Percentiles rank a stretch among this genome's conserved stretches.
These are phyloP conservation scores for Neofusicoccum laricinum DNA, from an alignment of 2,329 filamentous ascomycete species.

Conservation along the genomic window DNA sequence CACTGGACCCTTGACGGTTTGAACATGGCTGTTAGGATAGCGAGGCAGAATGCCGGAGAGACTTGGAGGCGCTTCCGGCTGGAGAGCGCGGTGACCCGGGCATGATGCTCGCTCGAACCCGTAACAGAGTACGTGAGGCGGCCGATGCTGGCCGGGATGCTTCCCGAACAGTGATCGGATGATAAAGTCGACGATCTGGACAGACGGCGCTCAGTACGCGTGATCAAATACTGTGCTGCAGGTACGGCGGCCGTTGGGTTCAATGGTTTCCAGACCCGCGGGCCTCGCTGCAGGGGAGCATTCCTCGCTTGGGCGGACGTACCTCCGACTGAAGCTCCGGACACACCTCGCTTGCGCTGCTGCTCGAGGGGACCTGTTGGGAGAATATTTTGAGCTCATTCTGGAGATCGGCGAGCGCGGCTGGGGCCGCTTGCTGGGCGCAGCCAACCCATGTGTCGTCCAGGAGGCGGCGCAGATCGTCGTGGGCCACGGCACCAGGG, in stretches of 20 bases:
- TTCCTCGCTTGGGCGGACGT: slow-evolving; percentile 23
- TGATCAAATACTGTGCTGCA: slow-evolving; percentile 17
- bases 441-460: slow-evolving; percentile 67
- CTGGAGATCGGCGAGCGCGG: slow-evolving; percentile 38
- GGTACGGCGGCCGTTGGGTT: slow-evolving; percentile 19
- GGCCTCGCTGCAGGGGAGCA: slow-evolving; percentile 33
- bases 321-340: slow-evolving; percentile 42
- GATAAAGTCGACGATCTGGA: slow-evolving; percentile 48
- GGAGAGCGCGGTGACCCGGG: slow-evolving; percentile 26
- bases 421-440: slow-evolving; percentile 17
- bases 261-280: slow-evolving; percentile 3
- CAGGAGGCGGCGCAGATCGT: slow-evolving; percentile 56
- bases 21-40: slow-evolving; percentile 68
- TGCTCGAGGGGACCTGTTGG: slow-evolving; percentile 39
- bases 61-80: slow-evolving; percentile 37
- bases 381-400: slow-evolving; percentile 44
- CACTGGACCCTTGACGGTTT: slow-evolving; percentile 62
- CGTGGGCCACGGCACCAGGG: slow-evolving; percentile 21
- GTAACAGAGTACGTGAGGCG: slow-evolving; percentile 77
- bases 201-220: slow-evolving; percentile 27
- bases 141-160: slow-evolving; percentile 48
- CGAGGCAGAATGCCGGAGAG: slow-evolving; percentile 66
- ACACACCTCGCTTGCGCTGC: slow-evolving; percentile 27
- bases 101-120: slow-evolving; percentile 63
- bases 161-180: slow-evolving; percentile 75